Percentiles rank a stretch among this genome's conserved stretches.
These are phyloP conservation scores for Eleusine indica DNA, from an alignment of 176 grass and related monocot genomes.

Conservation along the genomic window DNA sequence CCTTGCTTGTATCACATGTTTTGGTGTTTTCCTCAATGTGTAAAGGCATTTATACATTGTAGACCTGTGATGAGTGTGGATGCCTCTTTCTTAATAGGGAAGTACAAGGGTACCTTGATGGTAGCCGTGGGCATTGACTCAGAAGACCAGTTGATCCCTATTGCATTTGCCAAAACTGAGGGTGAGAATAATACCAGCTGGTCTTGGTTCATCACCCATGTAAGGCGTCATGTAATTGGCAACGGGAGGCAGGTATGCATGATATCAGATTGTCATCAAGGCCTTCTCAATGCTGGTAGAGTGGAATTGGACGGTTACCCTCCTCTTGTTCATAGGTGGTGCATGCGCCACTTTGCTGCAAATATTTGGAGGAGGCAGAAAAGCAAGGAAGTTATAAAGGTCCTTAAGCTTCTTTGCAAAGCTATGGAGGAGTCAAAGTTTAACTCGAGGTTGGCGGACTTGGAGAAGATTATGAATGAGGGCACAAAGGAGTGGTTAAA, in stretches of 20 bases:
- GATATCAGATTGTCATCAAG: no score
- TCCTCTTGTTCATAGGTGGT: no score
- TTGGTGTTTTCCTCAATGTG: background rate
- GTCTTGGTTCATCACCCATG: no score
- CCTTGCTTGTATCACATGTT: background rate
- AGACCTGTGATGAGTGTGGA: background rate
- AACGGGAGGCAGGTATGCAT: no score
- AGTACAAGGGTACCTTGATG: background rate
- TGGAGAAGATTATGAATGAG: no score
- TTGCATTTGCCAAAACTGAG: background rate
- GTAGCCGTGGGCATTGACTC: background rate
- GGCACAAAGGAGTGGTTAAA: no score
- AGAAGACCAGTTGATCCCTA: background rate
- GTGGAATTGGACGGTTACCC: no score
- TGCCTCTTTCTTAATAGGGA: background rate
- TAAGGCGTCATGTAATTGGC: no score
- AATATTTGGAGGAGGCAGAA: background rate
- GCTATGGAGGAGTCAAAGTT: background rate
- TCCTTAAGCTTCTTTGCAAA: background rate
- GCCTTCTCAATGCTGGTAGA: no score
- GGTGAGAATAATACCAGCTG: no score
- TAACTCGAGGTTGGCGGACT: no score
- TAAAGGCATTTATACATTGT: background rate
- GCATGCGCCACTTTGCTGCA: no score
- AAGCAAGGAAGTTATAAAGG: background rate